Evolutionary conservation across 2,329 filamentous ascomycete genomes (phyloP).

Genomic region (Teratosphaeria zuluensis): DNA sequence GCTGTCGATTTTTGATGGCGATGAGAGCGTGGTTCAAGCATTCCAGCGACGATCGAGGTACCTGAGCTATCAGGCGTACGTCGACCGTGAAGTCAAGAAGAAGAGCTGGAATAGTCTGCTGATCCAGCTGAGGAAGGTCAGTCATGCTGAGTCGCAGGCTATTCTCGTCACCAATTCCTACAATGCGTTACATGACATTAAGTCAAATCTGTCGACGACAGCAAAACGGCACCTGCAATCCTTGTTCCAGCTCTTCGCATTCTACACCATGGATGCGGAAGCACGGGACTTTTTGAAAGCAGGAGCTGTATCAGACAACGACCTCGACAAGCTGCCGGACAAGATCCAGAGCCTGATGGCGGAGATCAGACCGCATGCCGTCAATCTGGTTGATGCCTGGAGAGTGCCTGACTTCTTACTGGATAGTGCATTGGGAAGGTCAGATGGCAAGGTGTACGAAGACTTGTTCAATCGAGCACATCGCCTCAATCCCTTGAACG

Average conservation of each 20-base stretch:
- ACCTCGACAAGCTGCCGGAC: conserved; percentile 32
- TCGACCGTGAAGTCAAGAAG: conserved; percentile 36
- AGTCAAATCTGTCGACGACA: conserved; percentile 15
- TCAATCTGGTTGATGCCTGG: conserved; percentile 44
- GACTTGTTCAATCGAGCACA: conserved; percentile 44
- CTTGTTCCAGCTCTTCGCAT: conserved; percentile 40
- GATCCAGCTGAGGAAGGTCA: conserved; percentile 33
- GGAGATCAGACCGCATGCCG: conserved; percentile 41
- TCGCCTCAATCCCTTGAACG: conserved; percentile 42
- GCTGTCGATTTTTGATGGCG: conserved; percentile 25
- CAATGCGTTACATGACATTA: conserved; percentile 25
- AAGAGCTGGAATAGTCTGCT: conserved; percentile 39
- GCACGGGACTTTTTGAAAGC: conserved; percentile 38
- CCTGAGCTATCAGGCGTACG: conserved; percentile 34
- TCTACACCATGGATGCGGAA: conserved; percentile 38
- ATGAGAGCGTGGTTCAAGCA: conserved; percentile 33
- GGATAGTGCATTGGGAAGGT: conserved; percentile 42
- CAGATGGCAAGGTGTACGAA: conserved; percentile 46
- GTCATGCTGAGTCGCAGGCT: conserved; percentile 39
- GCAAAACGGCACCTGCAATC: conserved; percentile 28
- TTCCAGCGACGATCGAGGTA: conserved; percentile 38
- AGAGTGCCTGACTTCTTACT: conserved; percentile 44
- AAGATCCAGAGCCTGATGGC: conserved; percentile 39
- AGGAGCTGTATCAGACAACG: conserved; percentile 31
- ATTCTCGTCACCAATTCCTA: conserved; percentile 41